Base-by-base conservation (phyloP, 208 protist species). In the Herpetomonas tarakana region DNA sequence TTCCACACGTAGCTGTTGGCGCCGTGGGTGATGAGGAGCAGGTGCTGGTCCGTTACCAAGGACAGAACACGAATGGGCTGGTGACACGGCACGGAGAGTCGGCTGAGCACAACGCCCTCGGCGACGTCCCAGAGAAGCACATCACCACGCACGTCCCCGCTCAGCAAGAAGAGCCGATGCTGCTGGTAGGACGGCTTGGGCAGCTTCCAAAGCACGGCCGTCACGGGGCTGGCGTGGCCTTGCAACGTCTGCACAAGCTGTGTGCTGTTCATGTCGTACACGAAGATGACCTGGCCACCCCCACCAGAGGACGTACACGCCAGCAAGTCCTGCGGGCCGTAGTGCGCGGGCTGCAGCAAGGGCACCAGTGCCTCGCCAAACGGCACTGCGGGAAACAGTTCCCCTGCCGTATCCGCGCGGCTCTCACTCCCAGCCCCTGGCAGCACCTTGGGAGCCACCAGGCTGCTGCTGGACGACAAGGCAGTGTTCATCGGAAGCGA, bases 61-160 rank as follows among this genome's bases (percentile, higher is more conserved):
- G 63, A 64, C 18, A 93, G 46, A 12, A 53, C 57, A 29, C 72
- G 74, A 44, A 93, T 63, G 7, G 74, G 58, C 9, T 69, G 62
- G 6, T 57, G 47, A 27, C 76, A 81, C 19, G 81, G 74, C 1
- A 81, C 69, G 47, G 76, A 47, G 27, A 93, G 53, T 9, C 58
- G 77, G 35, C 71, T 82, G 16, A 89, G 58, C 29, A 80, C 55
- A 2, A 87, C 64, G 14, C 81, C 87, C 47, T 86, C 81, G 16
- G 70, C 66, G 16, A 91, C 87, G 57, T 93, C 83, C 87, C 87
- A 93, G 46, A 87, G 74, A 51, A 78, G 64, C n/a, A 93, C 22
- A 12, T 62, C 53, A 4, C 87, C 87, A 3, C 22, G 28, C 25
- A 46, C 35, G 63, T 90, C 78, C 11, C 78, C 87, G 46, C 72